phyloP scores from a whole-genome alignment of 257 asterid species.

The Leonotis leonurus region DNA sequence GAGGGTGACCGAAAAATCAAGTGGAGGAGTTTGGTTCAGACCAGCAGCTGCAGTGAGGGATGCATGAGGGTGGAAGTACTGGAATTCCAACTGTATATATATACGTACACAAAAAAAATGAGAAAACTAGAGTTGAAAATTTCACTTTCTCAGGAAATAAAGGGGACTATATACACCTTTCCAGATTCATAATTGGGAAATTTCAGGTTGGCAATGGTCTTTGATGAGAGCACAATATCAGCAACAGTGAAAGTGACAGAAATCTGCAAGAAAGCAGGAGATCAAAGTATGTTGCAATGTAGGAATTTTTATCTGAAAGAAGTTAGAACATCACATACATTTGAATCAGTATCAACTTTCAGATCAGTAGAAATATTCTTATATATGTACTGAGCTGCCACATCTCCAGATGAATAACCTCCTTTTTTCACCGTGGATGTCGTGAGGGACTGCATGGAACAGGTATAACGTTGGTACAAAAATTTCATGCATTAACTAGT shows the following conservation, averaged over 20 bases:
- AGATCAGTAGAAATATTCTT: conserved; percentile 54
- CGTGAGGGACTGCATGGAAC: conserved; percentile 58
- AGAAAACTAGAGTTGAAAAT: neutral
- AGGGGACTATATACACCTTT: conserved; percentile 40
- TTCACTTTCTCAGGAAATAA: neutral
- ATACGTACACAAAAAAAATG: too few relatives aligned
- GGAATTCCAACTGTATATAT: conserved; percentile 66
- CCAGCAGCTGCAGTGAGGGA: conserved; percentile 64
- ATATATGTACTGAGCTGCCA: conserved; percentile 57
- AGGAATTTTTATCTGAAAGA: neutral
- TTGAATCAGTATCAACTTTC: conserved; percentile 85
- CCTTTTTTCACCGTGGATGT: conserved; percentile 78
- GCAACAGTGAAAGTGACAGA: conserved; percentile 49
- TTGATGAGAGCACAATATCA: conserved; percentile 61
- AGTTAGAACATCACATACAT: conserved; percentile 33
- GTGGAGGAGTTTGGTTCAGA: conserved; percentile 49
- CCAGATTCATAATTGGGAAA: conserved; percentile 69
- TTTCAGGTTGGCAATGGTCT: conserved; percentile 56
- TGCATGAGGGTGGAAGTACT: conserved; percentile 82
- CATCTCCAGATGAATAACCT: conserved; percentile 77
- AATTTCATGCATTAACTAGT: neutral
- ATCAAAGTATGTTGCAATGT: neutral
- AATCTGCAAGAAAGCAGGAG: conserved; percentile 32
- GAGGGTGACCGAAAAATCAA: conserved; percentile 58
- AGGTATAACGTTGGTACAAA: neutral